Base-by-base conservation (phyloP, 345 rosid species). In the Citrus inodora region DNA sequence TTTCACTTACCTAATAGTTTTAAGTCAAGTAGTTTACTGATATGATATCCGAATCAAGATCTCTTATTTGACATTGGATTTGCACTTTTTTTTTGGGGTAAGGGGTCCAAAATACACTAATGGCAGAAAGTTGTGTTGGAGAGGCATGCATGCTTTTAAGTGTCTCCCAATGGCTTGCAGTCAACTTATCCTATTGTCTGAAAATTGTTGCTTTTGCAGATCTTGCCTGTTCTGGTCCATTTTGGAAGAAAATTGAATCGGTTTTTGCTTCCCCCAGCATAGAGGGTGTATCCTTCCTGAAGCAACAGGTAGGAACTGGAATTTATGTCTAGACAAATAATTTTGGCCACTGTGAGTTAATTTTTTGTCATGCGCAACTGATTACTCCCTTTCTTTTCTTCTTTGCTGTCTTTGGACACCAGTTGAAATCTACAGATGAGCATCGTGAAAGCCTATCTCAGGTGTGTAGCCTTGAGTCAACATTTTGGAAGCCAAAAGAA, bases 241-340 rank as follows among this genome's bases (percentile, higher is more conserved):
- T 90, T 80, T 88, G 91, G 93, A 90, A 88, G 86, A 79, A 82
- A 64, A 70, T 87, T 79, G 93, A 87, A 73, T 75, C 70, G 5
- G 9, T 67, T 67, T 90, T 88, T 86, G 80, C 85, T 73, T 65
- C 87, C 13, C 58, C 76, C 73, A 80, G 83, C 80, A 58, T 64
- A 16, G 87, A 84, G 76, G 87, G 85, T 78, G 25, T 65, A 42
- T 72, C 83, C 67, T 78, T 80, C 84, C 78, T 88, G 88, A 83
- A 85, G 74, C 85, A 84, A 61, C 85, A 90, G 89, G 91, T 90
- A 69, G 35, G 72, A 32, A 77, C 76, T 78, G 5, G 5, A 81
- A 33, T 71, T 71, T 22, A 11, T 56, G n/a, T 16, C 65, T 38
- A 22, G 25, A 42, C 28, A 70, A 38, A 82, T 72, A 32, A 71